Base-by-base conservation (phyloP, 1,139 yeast genomes). In the Nakaseomyces nivariensis region DNA sequence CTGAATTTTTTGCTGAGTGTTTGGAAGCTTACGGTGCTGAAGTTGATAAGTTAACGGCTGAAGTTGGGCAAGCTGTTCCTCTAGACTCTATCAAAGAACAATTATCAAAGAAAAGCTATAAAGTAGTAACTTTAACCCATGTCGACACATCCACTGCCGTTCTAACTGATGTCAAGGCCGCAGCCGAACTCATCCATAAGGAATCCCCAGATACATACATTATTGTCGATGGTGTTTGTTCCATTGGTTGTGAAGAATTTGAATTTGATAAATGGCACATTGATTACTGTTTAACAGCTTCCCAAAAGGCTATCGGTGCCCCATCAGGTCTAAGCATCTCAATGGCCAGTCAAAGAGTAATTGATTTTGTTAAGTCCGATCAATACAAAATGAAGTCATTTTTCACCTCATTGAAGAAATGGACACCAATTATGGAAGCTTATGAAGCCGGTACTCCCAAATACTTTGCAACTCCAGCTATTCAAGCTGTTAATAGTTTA, bases 141-240 rank as follows among this genome's bases (percentile, higher is more conserved):
- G 97, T 92, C 38, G 98, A 90, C 69, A 92, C 97, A 43, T 88
- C 97, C 3, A 88, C 97, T 43, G 95, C 96, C 32, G 97, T 90
- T 41, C 78, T 89, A 44, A 74, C 83, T 48, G 85, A 88, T 61
- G 81, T 92, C 56, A 74, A 79, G 63, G 73, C 76, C 24, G 75
- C 89, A 54, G 68, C 95, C 37, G 69, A 69, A 49, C 59, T 83
- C 17, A 85, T 86, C 53, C 79, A 82, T 61, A 66, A 72, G 55
- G 72, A 74, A 4, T 77, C 89, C 3, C 97, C 97, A 49, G 84
- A 85, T 40, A 81, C 97, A 26, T 76, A 90, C 56, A 75, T 90
- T 52, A 71, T 88, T 48, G 96, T 90, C 47, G 98, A 90, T 66
- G 96, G 95, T 46, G 97, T 90, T 40, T 92, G 97, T 70, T 87